Evolutionary conservation across 1,284 basidiomycete genomes (phyloP), one percentile per base, ranked within the genome.

Genomic region (Trichosporon asahii): DNA sequence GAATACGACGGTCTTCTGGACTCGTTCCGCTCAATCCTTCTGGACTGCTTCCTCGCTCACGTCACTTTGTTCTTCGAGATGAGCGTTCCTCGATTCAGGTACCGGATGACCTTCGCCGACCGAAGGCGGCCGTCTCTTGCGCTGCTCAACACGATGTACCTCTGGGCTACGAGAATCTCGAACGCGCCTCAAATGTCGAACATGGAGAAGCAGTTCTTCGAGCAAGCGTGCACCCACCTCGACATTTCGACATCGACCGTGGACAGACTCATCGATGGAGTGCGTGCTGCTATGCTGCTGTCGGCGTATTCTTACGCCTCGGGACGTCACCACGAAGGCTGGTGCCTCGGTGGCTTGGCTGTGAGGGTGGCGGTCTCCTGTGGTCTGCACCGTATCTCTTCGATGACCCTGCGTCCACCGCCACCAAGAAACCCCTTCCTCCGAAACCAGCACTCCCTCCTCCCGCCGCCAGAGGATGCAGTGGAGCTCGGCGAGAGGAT

Each of bases 61-160:
- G 71, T 73, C 21, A 70, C 76, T 2, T 67, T 82, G 35, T 81
- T 82, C 70, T 80, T 81, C 57, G 79, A 82, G 46, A 79, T 82
- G 78, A 79, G 77, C 40, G 73, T 82, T 23, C 80, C 81, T 9
- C 73, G 79, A 8, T 82, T 82, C 70, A 66, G 73, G 25, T 78
- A 79, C 66, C 76, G 81, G 9, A 74, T 82, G 77, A 77, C 77
- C 0, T 80, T 80, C 53, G 49, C 72, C 2, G 80, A 82, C 72
- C 71, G 75, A 7, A 75, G 79, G 6, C 74, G 80, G 3, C 81
- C 81, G 2, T 76, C 75, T 40, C 70, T 77, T 8, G 78, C 81
- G 2, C 70, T 82, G 0, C 70, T 82, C n/a, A 78, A 81, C 66
- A 79, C 78, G 2, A 82, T 82, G 81, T 82, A 82, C 66, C 74